These are phyloP conservation scores for Annulohypoxylon maeteangense DNA, from an alignment of 495 filamentous ascomycete genomes.

Conservation along the genomic window DNA sequence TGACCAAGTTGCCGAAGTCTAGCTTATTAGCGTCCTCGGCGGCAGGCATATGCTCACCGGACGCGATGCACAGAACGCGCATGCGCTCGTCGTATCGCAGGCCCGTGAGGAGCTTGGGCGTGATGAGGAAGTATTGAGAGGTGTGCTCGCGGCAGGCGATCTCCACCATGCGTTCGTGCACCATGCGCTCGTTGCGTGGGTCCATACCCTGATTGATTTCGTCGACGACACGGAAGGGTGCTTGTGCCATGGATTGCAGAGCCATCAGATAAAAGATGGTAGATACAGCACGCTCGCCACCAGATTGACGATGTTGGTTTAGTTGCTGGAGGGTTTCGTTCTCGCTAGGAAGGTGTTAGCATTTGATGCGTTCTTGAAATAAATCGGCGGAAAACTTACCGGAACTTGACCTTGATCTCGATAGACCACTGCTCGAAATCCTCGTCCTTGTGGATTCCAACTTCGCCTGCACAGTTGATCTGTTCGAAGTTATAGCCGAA, in stretches of 20 bases:
- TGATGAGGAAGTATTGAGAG: constrained; percentile 91
- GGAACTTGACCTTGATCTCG: constrained; percentile 93
- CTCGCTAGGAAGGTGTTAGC: constrained; percentile 61
- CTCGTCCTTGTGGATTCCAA: constrained; percentile 80
- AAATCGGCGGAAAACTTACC: constrained; percentile 59
- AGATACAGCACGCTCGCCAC: constrained; percentile 93
- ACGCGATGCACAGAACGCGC: constrained; percentile 92
- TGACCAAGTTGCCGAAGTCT: constrained; percentile 65
- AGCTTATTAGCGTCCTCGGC: constrained; percentile 59
- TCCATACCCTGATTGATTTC: constrained; percentile 99
- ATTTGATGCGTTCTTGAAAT: neutral
- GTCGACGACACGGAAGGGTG: constrained; percentile 98
- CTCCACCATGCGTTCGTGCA: constrained; percentile 95
- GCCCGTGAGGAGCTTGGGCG: constrained; percentile 90
- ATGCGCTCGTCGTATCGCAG: constrained; percentile 88
- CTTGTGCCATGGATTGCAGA: constrained; percentile 89
- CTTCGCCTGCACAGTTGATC: constrained; percentile 96
- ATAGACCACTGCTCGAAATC: constrained; percentile 95
- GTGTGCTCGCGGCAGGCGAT: constrained; percentile 84
- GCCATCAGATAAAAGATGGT: constrained; percentile 99
- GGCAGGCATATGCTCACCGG: constrained; percentile 87
- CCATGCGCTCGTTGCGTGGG: constrained; percentile 96
- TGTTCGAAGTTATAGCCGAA: constrained; percentile 91
- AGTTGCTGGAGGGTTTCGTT: constrained; percentile 84
- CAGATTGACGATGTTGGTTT: constrained; percentile 92